Evolutionary conservation across 768 basidiomycete species (phyloP), one percentile per base, ranked within the genome.

Genomic region (Trametes villosa): DNA sequence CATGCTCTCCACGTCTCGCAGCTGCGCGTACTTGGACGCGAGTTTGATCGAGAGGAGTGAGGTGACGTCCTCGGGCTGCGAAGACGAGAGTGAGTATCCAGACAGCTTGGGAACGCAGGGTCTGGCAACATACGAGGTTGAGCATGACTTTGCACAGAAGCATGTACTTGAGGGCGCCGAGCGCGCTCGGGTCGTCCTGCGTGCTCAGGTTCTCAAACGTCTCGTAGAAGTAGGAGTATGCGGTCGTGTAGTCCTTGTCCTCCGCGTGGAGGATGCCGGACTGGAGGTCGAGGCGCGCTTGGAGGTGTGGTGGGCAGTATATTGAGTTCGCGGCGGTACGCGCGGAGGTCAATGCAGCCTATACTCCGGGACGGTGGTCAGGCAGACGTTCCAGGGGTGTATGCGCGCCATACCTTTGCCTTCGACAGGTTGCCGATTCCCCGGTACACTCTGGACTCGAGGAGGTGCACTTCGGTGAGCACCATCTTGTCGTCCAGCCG

Each of bases 81-180:
- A 17, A 13, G 24, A 12, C 13, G 20, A 36, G 12, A 6, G 38
- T 13, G 17, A 11, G 17, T 18, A 24, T n/a, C 34, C 46, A 41
- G 31, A 17, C 31, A 9, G 3, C 22, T n/a, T n/a, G n/a, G n/a
- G n/a, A n/a, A n/a, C 33, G 20, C 5, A 13, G 12, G 33, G 41
- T 4, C 24, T n/a, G 22, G 22, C 3, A 80, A 38, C 88, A 64
- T 60, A 96, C 96, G 71, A 96, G 74, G 70, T 94, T 94, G 64
- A 98, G 80, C 96, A 99, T 99, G 71, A 99, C 89, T 73, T 99
- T 98, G 76, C 97, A 99, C 45, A 98, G 74, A 17, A 98, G 81
- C 96, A 98, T 97, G 75, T 99, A 98, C 76, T 99, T 98, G 65
- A 99, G 79, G 5, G 94, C 94, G 1, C 83, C 85, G 20, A 97